Base-by-base conservation (phyloP, 257 asterid genomes). In the Ilex aquifolium region DNA sequence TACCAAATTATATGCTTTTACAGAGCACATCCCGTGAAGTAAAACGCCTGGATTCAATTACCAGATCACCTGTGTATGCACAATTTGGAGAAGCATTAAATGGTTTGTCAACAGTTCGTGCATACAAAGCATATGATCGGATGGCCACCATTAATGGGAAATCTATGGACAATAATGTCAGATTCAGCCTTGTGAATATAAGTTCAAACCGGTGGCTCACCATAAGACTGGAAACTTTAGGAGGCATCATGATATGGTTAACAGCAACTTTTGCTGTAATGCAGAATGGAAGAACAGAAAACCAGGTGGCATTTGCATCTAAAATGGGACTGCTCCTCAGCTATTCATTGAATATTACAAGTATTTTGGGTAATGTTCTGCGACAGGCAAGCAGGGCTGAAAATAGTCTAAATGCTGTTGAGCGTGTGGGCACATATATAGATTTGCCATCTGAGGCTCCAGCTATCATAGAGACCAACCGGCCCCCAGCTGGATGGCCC, bases 401-500 rank as follows among this genome's bases (percentile, higher is more conserved):
- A 71, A 92, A 92, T 64, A 87, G 97, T 70, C 80, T 89, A 29
- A 92, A 92, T 74, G 88, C 99, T 36, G 99, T 92, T 21, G 99
- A 92, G 76, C 77, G 99, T 53, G 88, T 89, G 13, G 97, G 99
- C 44, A 87, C 95, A 2, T 92, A 92, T 71, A 87, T 87, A 66
- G 99, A 92, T 62, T 65, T 92, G 65, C 97, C 97, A 30, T 70
- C 87, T 13, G 99, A 92, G 69, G 97, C 86, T 54, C 88, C 91
- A 9, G 69, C 77, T 32, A 32, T 85, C 56, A 56, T 89, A 30
- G 96, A 87, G 75, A 77, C 73, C 61, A 85, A 77, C 48, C 95
- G 96, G n/a, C 99, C 97, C 10, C 95, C 96, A 31, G 96, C 86
- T 10, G 99, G 91, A 31, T 92, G 99, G 99, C 99, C 99, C 69